These are phyloP conservation scores for Lipomyces starkeyi DNA, from an alignment of 805 yeast genomes.

Conservation along the genomic window DNA sequence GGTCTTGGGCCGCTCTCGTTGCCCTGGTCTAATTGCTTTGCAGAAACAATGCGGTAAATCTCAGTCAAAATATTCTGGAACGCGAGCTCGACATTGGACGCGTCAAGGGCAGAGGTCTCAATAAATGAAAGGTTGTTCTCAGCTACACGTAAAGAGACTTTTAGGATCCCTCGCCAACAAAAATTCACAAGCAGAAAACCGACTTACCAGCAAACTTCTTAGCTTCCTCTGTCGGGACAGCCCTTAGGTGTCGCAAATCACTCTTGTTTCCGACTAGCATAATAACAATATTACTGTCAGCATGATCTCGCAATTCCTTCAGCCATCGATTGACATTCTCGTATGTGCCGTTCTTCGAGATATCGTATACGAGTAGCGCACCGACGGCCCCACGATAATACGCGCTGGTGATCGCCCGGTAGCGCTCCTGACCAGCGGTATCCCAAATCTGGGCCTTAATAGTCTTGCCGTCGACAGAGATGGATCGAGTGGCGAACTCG, in stretches of 20 bases:
- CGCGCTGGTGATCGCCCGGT: slow-evolving; percentile 96
- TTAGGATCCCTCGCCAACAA: background rate
- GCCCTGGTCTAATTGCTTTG: slow-evolving; percentile 88
- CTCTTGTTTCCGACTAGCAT: slow-evolving; percentile 97
- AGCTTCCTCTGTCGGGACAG: slow-evolving; percentile 98
- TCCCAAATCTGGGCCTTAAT: slow-evolving; percentile 99
- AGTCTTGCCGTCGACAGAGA: slow-evolving; percentile 93
- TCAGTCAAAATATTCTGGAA: slow-evolving; percentile 92
- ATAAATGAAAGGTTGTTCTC: slow-evolving; percentile 92
- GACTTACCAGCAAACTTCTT: slow-evolving; percentile 69
- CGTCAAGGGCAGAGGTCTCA: slow-evolving; percentile 92
- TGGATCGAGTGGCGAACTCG: slow-evolving; percentile 95
- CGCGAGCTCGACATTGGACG: slow-evolving; percentile 93
- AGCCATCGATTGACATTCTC: slow-evolving; percentile 89
- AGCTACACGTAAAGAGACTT: slow-evolving; percentile 43
- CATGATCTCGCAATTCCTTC: slow-evolving; percentile 95
- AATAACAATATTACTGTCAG: slow-evolving; percentile 94
- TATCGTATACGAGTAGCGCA: slow-evolving; percentile 93
- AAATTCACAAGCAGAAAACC: background rate
- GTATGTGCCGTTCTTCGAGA: slow-evolving; percentile 89
- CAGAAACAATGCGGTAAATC: slow-evolving; percentile 91
- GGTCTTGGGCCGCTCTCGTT: slow-evolving; percentile 71
- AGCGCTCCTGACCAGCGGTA: slow-evolving; percentile 98
- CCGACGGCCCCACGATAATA: slow-evolving; percentile 99
- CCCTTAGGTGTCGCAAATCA: slow-evolving; percentile 90